A percentile compares a stretch with the other conserved stretches of the same genome.
phyloP scores from a whole-genome alignment of 1,139 yeast genomes.

The Scheffersomyces illinoinensis region DNA sequence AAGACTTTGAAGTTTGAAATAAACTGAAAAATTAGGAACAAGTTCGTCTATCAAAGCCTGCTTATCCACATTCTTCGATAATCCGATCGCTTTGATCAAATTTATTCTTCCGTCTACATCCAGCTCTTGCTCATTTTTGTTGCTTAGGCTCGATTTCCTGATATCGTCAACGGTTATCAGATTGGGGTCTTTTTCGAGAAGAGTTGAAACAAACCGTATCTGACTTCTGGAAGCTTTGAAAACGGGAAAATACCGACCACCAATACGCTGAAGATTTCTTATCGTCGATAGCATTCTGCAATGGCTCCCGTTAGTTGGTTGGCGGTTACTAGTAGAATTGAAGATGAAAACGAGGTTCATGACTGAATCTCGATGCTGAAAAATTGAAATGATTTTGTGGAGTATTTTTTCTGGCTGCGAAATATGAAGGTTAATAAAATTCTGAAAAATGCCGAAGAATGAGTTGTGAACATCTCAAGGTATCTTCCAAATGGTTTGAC shows the following conservation, averaged over 20 bases:
- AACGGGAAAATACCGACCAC: neutral
- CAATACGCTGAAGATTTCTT: neutral
- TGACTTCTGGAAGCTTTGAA: neutral
- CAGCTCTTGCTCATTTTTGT: constrained; percentile 3
- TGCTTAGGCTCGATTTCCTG: constrained; percentile 2
- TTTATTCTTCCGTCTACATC: constrained; percentile 2
- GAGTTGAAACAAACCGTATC: neutral
- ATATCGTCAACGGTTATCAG: constrained; percentile 9
- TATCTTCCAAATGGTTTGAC: too few relatives aligned
- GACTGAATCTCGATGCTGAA: neutral
- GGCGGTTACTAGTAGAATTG: neutral
- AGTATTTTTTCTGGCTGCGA: neutral
- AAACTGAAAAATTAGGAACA: constrained; percentile 34
- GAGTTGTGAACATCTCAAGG: neutral
- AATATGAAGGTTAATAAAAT: neutral
- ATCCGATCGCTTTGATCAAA: constrained; percentile 11
- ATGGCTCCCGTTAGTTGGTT: neutral
- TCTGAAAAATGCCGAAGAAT: too few relatives aligned
- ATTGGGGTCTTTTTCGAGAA: constrained; percentile 8
- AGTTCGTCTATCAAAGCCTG: constrained; percentile 13
- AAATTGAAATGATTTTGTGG: neutral
- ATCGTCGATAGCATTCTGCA: neutral
- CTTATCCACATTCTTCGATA: constrained; percentile 9
- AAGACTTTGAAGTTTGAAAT: constrained; percentile 22
- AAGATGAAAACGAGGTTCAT: neutral